phyloP scores from a whole-genome alignment of 352 stramenopile genomes.

The Porosira glacialis region DNA sequence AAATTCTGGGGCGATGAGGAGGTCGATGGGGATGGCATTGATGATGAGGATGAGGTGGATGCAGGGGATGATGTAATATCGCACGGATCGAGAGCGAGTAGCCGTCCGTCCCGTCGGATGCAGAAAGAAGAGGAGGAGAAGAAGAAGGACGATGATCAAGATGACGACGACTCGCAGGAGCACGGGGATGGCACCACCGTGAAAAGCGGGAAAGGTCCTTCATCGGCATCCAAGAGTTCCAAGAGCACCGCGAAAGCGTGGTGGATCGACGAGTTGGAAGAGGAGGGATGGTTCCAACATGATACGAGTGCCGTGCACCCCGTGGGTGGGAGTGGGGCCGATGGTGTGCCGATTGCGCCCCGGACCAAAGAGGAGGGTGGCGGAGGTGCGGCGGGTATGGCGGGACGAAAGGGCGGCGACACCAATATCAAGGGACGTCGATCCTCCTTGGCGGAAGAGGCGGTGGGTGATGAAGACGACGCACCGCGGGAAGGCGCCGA shows the following conservation, averaged over 20 bases:
- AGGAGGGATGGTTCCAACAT: constrained; percentile 47
- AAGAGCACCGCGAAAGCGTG: constrained; percentile 19
- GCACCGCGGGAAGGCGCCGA: not conserved
- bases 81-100: no score
- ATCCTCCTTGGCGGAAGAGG: not conserved
- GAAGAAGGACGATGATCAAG: constrained; percentile 1
- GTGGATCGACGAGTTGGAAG: constrained; percentile 52
- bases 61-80: no score
- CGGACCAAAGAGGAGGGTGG: constrained; percentile 10
- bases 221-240: not conserved
- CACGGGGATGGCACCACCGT: no score
- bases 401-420: constrained; percentile 8
- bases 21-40: not conserved
- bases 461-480: not conserved
- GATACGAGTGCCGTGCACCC: constrained; percentile 50
- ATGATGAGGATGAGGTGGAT: no score
- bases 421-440: not conserved
- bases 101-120: no score
- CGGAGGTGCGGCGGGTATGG: constrained; percentile 7
- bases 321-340: no score
- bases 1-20: constrained; percentile 12
- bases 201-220: no score
- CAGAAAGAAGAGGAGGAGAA: no score
- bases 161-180: not conserved
- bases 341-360: constrained; percentile 13